These are phyloP conservation scores for Aphanomyces astaci DNA, from an alignment of 352 stramenopile genomes.

Conservation along the genomic window DNA sequence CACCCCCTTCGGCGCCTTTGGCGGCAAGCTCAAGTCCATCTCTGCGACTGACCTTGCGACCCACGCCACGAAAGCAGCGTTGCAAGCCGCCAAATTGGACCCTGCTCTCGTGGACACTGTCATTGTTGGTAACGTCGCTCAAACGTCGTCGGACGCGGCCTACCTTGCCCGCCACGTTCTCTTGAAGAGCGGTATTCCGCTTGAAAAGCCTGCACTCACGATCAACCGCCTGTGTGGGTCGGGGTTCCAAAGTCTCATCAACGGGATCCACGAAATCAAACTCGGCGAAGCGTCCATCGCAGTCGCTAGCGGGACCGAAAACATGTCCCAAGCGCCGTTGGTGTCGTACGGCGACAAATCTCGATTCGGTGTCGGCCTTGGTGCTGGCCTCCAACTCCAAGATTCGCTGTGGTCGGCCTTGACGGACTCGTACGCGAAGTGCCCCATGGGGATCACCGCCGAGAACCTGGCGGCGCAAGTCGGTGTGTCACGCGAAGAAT, in stretches of 20 bases:
- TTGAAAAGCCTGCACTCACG: constrained; percentile 90
- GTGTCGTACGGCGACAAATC: constrained; percentile 87
- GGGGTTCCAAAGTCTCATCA: constrained; percentile 95
- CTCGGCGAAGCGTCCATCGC: constrained; percentile 85
- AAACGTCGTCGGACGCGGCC: constrained; percentile 87
- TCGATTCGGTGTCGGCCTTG: constrained; percentile 90
- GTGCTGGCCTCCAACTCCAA: constrained; percentile 87
- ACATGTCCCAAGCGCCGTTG: constrained; percentile 95
- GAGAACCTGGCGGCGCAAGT: constrained; percentile 97
- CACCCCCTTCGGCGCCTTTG: constrained; percentile 93
- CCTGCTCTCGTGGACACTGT: constrained; percentile 84
- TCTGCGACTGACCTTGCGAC: constrained; percentile 88
- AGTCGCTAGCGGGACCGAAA: constrained; percentile 88
- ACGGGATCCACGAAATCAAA: constrained; percentile 87
- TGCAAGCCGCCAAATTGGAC: constrained; percentile 73
- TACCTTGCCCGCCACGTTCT: constrained; percentile 95
- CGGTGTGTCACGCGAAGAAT: constrained; percentile 89
- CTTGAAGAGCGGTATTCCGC: constrained; percentile 83
- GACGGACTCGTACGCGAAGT: constrained; percentile 91
- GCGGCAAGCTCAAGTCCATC: constrained; percentile 89
- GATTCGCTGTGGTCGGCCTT: constrained; percentile 96
- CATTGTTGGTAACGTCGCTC: constrained; percentile 95
- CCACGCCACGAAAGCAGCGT: constrained; percentile 79
- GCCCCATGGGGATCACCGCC: constrained; percentile 97
- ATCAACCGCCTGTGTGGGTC: constrained; percentile 97